Evolutionary conservation across 2,329 filamentous ascomycete genomes (phyloP), one percentile per base, ranked within the genome.

Genomic region (Ceratocystis ficicola): DNA sequence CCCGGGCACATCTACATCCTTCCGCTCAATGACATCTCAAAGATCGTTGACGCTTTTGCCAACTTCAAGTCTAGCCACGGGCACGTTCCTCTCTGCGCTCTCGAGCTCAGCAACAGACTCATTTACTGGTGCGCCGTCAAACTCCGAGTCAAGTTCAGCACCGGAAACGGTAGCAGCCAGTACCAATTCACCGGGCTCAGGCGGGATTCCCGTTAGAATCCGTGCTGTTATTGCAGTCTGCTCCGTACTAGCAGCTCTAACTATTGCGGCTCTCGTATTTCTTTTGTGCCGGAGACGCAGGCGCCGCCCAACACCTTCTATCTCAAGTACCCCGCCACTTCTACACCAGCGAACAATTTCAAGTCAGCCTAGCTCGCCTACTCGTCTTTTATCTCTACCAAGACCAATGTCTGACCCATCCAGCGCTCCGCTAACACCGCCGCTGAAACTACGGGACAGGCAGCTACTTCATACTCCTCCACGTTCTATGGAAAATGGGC

Each of bases 201-300:
- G 44, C 22, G 60, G 63, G 3, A 65, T 67, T 7, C 60, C 66
- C 10, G 25, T 62, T 5, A 44, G 46, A 22, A 65, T 67, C 7
- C 59, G 64, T 28, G 64, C 44, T n/a, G 52, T 67, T 5, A 65
- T 67, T 28, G 59, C 59, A n/a, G 57, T 67, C 8, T 67, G 66
- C 41, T 62, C 66, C 32, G 44, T 63, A 3, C 25, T 67, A 30
- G 60, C 66, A 2, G 20, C 63, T 22, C 41, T 66, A 1, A 55
- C 64, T 5, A 59, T 61, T n/a, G 59, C 55, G 10, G 57, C 64
- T n/a, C 32, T 67, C 7, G 48, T 63, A 36, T 65, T 63, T 22
- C 25, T 67, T n/a, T 25, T 65, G 32, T 64, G 63, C 7, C 60
- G 50, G 15, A 63, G 63, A n/a, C 48, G 44, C 30, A 63, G 41